Percentiles rank a stretch among this genome's conserved stretches.
Conservation (phyloP, 2,329 filamentous ascomycete genomes). For the Alternaria angustiovoidea region DNA sequence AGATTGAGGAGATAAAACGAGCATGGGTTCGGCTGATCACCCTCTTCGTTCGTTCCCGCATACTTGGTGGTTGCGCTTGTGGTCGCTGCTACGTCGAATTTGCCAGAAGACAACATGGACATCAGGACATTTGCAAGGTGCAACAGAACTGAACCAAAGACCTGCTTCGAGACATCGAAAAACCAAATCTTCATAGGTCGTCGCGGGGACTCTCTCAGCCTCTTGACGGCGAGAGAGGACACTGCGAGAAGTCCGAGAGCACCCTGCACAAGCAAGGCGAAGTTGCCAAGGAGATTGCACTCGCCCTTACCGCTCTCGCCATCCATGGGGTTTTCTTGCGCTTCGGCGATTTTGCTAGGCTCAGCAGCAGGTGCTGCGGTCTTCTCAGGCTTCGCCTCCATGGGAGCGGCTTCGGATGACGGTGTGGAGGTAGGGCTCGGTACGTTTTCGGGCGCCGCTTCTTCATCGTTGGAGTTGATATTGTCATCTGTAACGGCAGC, state of each 20-base stretch:
- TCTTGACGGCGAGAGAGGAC: constrained; percentile 88
- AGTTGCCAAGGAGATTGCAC: constrained; percentile 87
- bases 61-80: constrained; percentile 38
- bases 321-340: constrained; percentile 42
- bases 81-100: constrained; percentile 71
- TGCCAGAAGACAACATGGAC: constrained; percentile 92
- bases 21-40: constrained; percentile 83
- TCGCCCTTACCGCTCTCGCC: constrained; percentile 69
- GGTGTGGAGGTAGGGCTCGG: constrained; percentile 17
- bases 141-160: constrained; percentile 89
- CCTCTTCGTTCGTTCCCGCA: constrained; percentile 41
- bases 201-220: constrained; percentile 90
- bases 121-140: constrained; percentile 95
- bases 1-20: constrained; percentile 96
- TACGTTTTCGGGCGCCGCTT: constrained; percentile 20
- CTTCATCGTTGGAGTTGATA: constrained; percentile 14
- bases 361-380: constrained; percentile 22
- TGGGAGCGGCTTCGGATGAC: constrained; percentile 11
- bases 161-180: constrained; percentile 97
- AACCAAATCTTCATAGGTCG: constrained; percentile 96
- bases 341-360: constrained; percentile 24
- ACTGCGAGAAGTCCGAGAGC: constrained; percentile 85
- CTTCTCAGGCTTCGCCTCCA: constrained; percentile 19
- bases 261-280: constrained; percentile 88
- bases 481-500: constrained; percentile 16